Base-by-base conservation (phyloP, 768 basidiomycete genomes). In the Crassisporium funariophilum region DNA sequence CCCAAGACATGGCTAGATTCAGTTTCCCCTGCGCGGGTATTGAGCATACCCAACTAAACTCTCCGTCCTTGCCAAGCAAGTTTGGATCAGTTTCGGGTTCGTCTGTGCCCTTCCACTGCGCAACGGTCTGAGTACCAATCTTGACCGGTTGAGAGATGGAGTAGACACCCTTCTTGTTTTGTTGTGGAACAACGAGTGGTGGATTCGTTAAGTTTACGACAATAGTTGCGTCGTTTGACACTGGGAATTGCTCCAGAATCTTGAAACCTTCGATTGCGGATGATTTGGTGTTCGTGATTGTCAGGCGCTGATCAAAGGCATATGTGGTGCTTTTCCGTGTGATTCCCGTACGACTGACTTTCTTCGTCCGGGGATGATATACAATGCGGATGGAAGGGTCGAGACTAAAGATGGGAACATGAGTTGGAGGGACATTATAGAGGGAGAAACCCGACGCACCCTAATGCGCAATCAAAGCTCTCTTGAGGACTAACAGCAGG, bases 181-280 rank as follows among this genome's bases (percentile, higher is more conserved):
- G 7, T 21, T 41, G 40, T 4, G 68, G 66, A 22, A 62, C 36
- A n/a, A 27, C 22, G 8, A 68, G 57, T 7, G 55, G 24, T 12
- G 67, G 69, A 34, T 56, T 68, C 9, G 74, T 59, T 7, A 72
- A 57, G 56, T 75, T 77, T 35, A 77, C 70, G 16, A 63, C 65
- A 34, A 76, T 66, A 31, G 66, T 65, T 1, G 70, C 50, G 29
- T 59, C 56, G 36, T 72, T 63, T 2, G 71, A 73, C 1, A 70
- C 52, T 1, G 71, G 72, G 20, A 73, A 52, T 47, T 68, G 71
- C 49, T 75, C 71, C 15, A 65, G 41, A 45, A 75, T 54, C 46
- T 68, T 72, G 47, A 75, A 39, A 22, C 60, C 48, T 5, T 60
- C 53, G 37, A 71, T 50, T 0, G 53, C 11, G 9, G 53, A 50